Evolutionary conservation across 345 rosid genomes (phyloP), one percentile per base, ranked within the genome.

Genomic region (Gossypium longicalyx): DNA sequence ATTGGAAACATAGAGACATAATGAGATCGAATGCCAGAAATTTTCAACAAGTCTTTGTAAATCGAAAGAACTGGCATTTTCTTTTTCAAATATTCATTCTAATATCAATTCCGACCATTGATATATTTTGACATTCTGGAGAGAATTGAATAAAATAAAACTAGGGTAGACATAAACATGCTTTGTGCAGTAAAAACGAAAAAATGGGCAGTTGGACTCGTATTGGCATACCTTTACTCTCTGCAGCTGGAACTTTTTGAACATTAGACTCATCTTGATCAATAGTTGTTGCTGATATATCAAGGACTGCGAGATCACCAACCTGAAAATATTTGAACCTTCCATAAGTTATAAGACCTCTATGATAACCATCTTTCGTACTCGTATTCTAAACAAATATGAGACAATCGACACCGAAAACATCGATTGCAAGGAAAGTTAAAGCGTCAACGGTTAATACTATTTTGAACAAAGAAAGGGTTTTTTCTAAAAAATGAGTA

Each of bases 241-340:
- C 97, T 43, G 97, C 93, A 83, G 84, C 88, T 71, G 97, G 97
- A 83, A 94, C 89, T 4, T 74, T 80, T 78, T 86, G 86, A 69
- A 82, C 90, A 19, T 82, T 82, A 34, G 93, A 79, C 74, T 87
- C 88, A 17, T 87, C 94, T 77, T 86, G 76, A 61, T 77, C 90
- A 64, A 83, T 71, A 57, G 88, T 92, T 58, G 85, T 87, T 44
- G 98, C 97, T 76, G 98, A 91, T 80, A 94, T 85, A 80, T 94
- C 95, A 80, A 92, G 71, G 73, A 94, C 89, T 49, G 81, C 91
- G 72, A 94, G 83, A 85, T 94, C 97, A 48, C 98, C 95, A 71
- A 91, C 80, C 98, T 94, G 88, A 71, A 51, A 29, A 48, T 78
- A 67, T 79, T 60, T 78, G 73, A 75, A 73, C 29, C 29, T 54